Evolutionary conservation across 2,329 filamentous ascomycete genomes (phyloP).

Genomic region (Fusarium austroafricanum): DNA sequence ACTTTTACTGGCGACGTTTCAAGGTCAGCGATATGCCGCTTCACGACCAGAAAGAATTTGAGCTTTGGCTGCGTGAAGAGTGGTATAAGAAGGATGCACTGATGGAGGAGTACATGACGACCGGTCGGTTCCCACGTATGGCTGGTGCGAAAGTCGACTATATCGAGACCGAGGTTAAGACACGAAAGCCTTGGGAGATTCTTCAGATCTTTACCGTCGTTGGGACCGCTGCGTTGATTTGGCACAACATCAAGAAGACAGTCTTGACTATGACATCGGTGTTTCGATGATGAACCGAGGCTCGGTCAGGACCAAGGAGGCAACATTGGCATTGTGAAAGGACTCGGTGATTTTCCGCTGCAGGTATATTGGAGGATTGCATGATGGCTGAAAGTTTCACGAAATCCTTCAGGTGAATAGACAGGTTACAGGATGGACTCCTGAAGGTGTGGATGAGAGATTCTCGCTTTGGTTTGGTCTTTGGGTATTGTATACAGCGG

Average conservation of each 20-base stretch:
- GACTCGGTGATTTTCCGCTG: conserved; percentile 2
- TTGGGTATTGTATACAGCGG: conserved; percentile 2
- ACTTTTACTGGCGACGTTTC: conserved; percentile 96
- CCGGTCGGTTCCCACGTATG: conserved; percentile 82
- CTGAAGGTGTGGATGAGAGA: conserved; percentile 14
- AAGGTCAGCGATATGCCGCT: conserved; percentile 83
- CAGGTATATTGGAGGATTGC: conserved; percentile 5
- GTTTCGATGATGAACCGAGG: conserved; percentile 31
- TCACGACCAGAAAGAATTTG: conserved; percentile 78
- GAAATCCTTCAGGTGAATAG: background rate
- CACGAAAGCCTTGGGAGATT: conserved; percentile 66
- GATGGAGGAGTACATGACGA: conserved; percentile 83
- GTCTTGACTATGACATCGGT: conserved; percentile 36
- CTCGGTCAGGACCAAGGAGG: background rate
- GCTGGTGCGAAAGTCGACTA: conserved; percentile 60
- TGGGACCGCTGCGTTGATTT: conserved; percentile 57
- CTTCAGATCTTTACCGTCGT: conserved; percentile 65
- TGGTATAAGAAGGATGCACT: conserved; percentile 95
- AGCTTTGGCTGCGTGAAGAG: conserved; percentile 83
- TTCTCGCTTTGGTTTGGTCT: conserved; percentile 9
- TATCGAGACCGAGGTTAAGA: conserved; percentile 69
- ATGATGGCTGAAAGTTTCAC: conserved; percentile 9
- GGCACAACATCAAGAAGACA: conserved; percentile 53
- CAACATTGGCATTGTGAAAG: background rate
- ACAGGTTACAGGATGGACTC: background rate